Conservation (phyloP, 2,329 filamentous ascomycete species). For the Ceratocystis lukuohia region DNA sequence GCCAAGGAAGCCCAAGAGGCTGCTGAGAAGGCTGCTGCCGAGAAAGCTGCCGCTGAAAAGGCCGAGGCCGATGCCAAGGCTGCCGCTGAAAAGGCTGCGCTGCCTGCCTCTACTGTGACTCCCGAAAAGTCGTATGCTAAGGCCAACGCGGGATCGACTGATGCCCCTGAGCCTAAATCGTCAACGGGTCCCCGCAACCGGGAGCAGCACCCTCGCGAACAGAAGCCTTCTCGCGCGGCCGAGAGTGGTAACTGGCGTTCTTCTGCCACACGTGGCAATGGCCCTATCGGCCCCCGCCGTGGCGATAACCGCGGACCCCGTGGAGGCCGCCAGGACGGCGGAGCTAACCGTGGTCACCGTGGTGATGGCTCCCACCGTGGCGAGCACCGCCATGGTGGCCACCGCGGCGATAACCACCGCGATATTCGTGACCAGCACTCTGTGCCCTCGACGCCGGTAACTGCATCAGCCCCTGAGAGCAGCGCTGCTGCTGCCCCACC, state of each 20-base stretch:
- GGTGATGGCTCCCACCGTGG: constrained; percentile 2
- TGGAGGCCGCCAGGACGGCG: constrained; percentile 11
- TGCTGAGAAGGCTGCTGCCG: constrained; percentile 27
- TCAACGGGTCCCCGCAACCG: constrained; percentile 20
- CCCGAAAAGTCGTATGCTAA: constrained; percentile 31
- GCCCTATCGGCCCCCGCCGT: constrained; percentile 33
- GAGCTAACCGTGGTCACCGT: constrained; percentile 1
- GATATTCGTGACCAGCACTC: constrained; percentile 25
- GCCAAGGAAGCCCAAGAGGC: constrained; percentile 40
- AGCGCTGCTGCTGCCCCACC: constrained; percentile 21
- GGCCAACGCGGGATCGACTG: not conserved
- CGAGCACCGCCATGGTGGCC: constrained; percentile 4
- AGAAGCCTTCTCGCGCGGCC: constrained; percentile 39
- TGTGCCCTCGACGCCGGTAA: constrained; percentile 22
- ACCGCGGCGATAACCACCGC: constrained; percentile 12
- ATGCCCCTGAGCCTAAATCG: not conserved
- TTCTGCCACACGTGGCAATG: constrained; percentile 30
- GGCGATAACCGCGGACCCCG: constrained; percentile 34
- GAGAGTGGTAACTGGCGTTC: constrained; percentile 50
- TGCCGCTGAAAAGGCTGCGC: constrained; percentile 25
- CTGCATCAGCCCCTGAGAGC: constrained; percentile 18
- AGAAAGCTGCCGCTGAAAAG: constrained; percentile 26
- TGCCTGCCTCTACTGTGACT: constrained; percentile 24
- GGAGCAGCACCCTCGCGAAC: constrained; percentile 33
- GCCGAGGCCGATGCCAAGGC: constrained; percentile 28